Base-by-base conservation (phyloP, 352 stramenopile species). In the Saprolegnia diclina region DNA sequence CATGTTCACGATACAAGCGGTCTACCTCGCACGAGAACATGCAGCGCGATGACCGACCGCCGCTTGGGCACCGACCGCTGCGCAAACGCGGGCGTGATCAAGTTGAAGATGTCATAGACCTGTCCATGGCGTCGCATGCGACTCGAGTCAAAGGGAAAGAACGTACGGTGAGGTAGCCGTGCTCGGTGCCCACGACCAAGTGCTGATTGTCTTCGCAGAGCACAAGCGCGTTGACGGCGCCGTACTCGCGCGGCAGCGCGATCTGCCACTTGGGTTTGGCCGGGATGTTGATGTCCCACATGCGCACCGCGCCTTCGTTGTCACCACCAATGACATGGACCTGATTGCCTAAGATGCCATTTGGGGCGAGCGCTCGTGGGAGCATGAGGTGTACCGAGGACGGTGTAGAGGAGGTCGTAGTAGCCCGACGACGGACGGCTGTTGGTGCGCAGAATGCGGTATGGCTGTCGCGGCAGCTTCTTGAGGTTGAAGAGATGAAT, bases 381-480 rank as follows among this genome's bases (percentile, higher is more conserved):
- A 45, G 38, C n/a, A n/a, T n/a, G n/a, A n/a, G 29, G 5, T 6
- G 29, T 35, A 35, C 29, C 29, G 29, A 35, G 29, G 5, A 35
- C 29, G 29, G 29, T 24, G 52, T 59, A 92, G 19, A 91, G 45
- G n/a, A 92, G 45, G 64, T 90, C 83, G n/a, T 82, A 88, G 75
- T 92, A 92, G 6, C 85, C 85, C 22, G 77, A 82, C 0, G 82
- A 89, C 22, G 85, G 82, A n/a, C 82, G 81, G 59, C 77, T 92
- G 29, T 74, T 79, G 21, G 78, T 79, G 64, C 87, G 87, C 19
- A 92, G 68, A 13, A 92, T 68, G 50, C 76, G 77, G 56, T 87
- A 74, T 7, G 85, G 80, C 40, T 82, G 81, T 10, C 59, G 78
- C 3, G 83, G 85, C 24, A 92, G 90, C 69, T 90, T 90, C 56